Percentiles rank a stretch among this genome's conserved stretches.
phyloP scores from a whole-genome alignment of 2,329 filamentous ascomycete species.

The Ceratocystis diversiconidia region DNA sequence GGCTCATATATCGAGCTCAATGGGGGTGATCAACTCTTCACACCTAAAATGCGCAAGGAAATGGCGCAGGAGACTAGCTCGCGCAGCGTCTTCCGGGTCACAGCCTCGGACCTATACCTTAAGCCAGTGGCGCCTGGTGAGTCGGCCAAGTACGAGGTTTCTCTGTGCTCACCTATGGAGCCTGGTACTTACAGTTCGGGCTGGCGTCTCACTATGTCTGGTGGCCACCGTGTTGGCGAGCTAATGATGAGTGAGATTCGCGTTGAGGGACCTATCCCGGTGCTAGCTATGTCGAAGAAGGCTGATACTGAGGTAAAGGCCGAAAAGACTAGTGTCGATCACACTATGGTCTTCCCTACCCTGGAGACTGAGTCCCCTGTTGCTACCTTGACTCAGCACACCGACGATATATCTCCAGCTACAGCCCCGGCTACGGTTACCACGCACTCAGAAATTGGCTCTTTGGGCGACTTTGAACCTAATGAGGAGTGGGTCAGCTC shows the following conservation, averaged over 20 bases:
- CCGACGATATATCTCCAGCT: not conserved
- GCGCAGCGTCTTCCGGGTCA: not conserved
- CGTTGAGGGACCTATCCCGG: conserved; percentile 35
- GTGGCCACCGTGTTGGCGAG: conserved; percentile 76
- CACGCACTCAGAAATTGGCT: conserved; percentile 22
- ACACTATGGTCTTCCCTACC: conserved; percentile 34
- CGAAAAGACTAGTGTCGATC: conserved; percentile 27
- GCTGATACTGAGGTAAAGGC: conserved; percentile 30
- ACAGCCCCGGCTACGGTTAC: conserved; percentile 19
- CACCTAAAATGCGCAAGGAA: not conserved
- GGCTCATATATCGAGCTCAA: conserved; percentile 85
- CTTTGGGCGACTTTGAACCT: conserved; percentile 37
- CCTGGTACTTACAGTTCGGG: conserved; percentile 59
- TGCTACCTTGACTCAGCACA: not conserved
- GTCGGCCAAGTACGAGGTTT: conserved; percentile 65
- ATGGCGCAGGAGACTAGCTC: conserved; percentile 28
- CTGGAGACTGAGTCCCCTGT: conserved; percentile 22
- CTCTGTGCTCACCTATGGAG: conserved; percentile 65
- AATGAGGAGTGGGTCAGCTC: conserved; percentile 50
- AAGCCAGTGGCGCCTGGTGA: conserved; percentile 57
- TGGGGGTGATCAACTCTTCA: conserved; percentile 92
- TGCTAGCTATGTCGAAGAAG: conserved; percentile 20
- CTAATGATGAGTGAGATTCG: conserved; percentile 88
- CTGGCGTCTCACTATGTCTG: conserved; percentile 78
- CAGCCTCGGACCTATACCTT: conserved; percentile 38